These are phyloP conservation scores for Salix udensis DNA, from an alignment of 345 rosid species.

Conservation along the genomic window DNA sequence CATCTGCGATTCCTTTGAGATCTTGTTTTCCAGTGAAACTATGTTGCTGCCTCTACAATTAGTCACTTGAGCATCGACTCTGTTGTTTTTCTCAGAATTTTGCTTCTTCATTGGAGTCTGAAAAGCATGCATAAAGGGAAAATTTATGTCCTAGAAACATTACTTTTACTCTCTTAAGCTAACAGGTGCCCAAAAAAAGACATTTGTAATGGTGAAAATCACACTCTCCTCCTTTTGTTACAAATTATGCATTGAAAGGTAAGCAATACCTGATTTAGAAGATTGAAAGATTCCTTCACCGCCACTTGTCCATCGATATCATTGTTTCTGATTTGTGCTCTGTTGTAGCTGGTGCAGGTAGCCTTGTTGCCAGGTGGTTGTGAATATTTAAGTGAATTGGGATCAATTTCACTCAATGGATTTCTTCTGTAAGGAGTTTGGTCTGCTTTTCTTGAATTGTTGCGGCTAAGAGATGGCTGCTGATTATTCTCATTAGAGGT, in stretches of 20 bases:
- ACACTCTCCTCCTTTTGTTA: neutral
- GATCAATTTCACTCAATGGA: conserved; percentile 64
- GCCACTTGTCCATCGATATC: conserved; percentile 24
- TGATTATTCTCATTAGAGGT: too few species aligned
- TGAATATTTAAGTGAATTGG: conserved; percentile 44
- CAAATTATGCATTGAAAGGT: neutral
- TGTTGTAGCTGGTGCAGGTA: conserved; percentile 21
- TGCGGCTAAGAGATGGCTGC: too few species aligned
- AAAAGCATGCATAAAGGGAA: neutral
- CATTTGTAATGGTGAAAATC: neutral
- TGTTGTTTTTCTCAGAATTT: conserved; percentile 26
- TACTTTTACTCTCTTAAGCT: neutral
- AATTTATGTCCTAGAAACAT: neutral
- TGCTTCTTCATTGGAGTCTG: conserved; percentile 33
- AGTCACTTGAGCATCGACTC: conserved; percentile 25
- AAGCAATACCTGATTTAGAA: conserved; percentile 32
- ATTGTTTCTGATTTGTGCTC: conserved; percentile 26
- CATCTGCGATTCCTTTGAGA: conserved; percentile 27
- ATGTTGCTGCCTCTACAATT: conserved; percentile 26
- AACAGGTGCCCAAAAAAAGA: neutral
- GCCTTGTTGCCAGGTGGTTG: conserved; percentile 33
- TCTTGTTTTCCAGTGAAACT: conserved; percentile 17
- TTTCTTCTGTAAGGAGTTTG: conserved; percentile 73
- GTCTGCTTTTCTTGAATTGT: conserved; percentile 64
- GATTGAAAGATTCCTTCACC: conserved; percentile 28